Conservation (phyloP, 257 asterid species). For the Nicotiana tomentosiformis region DNA sequence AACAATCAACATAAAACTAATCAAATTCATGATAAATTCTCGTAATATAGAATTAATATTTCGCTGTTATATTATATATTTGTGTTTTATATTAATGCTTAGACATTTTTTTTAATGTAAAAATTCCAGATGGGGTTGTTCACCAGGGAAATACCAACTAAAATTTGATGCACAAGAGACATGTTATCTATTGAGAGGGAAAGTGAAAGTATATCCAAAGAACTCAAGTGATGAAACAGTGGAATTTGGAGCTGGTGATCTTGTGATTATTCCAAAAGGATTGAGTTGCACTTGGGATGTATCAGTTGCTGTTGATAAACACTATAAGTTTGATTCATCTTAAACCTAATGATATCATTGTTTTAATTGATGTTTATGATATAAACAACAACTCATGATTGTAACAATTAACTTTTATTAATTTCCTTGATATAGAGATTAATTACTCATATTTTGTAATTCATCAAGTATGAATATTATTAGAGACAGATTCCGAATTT, state of each 20-base stretch:
- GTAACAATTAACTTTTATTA: neutral
- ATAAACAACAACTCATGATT: neutral
- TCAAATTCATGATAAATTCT: neutral
- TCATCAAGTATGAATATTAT: neutral
- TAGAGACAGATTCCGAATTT: neutral
- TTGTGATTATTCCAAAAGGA: slow-evolving; percentile 75
- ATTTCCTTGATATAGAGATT: neutral
- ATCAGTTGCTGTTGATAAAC: slow-evolving; percentile 71
- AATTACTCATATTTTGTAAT: neutral
- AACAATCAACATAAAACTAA: neutral
- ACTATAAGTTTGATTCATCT: slow-evolving; percentile 68
- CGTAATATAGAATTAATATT: neutral
- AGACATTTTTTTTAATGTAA: neutral
- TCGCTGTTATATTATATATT: neutral
- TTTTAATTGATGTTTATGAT: neutral
- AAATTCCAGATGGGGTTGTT: slow-evolving; percentile 70
- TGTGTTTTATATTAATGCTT: neutral
- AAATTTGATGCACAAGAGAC: slow-evolving; percentile 81
- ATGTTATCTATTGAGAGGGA: slow-evolving; percentile 71
- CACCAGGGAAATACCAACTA: slow-evolving; percentile 81
- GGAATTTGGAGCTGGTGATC: slow-evolving; percentile 90
- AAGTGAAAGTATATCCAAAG: slow-evolving; percentile 67
- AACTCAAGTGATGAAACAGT: slow-evolving; percentile 41
- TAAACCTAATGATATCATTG: too few species aligned
- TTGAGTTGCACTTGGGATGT: slow-evolving; percentile 95